These are phyloP conservation scores for Aspergillus alliaceus DNA, from an alignment of 2,329 filamentous ascomycete species.

Conservation along the genomic window DNA sequence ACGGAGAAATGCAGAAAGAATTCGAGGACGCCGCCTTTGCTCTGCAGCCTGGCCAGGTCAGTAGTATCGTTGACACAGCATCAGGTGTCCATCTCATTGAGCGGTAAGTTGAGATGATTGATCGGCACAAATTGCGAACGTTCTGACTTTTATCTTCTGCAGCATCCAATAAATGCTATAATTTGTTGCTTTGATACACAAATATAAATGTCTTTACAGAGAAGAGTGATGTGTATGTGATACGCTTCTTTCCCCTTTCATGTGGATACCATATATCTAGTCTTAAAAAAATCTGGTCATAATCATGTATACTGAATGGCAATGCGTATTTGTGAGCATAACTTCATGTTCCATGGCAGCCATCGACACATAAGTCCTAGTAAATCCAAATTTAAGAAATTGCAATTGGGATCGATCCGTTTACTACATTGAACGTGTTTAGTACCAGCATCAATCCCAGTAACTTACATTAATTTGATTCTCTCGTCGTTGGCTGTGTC, in stretches of 20 bases:
- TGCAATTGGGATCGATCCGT: too few relatives aligned
- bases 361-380: neutral
- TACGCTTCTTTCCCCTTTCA: neutral
- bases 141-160: neutral
- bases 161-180: neutral
- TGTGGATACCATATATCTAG: neutral
- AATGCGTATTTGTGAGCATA: neutral
- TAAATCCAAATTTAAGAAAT: neutral
- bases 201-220: neutral
- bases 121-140: neutral
- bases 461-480: too few relatives aligned
- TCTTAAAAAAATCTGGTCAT: neutral
- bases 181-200: neutral
- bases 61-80: constrained; percentile 83
- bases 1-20: constrained; percentile 96
- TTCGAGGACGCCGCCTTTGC: constrained; percentile 95
- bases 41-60: constrained; percentile 84
- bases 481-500: too few relatives aligned
- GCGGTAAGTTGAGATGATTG: constrained; percentile 60
- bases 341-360: neutral
- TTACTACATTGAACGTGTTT: too few relatives aligned
- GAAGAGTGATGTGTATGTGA: neutral
- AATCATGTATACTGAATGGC: neutral
- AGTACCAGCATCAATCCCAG: too few relatives aligned
- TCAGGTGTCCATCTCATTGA: constrained; percentile 96